These are phyloP conservation scores for Trypanosoma boissoni DNA, from an alignment of 208 protist species.

Conservation along the genomic window DNA sequence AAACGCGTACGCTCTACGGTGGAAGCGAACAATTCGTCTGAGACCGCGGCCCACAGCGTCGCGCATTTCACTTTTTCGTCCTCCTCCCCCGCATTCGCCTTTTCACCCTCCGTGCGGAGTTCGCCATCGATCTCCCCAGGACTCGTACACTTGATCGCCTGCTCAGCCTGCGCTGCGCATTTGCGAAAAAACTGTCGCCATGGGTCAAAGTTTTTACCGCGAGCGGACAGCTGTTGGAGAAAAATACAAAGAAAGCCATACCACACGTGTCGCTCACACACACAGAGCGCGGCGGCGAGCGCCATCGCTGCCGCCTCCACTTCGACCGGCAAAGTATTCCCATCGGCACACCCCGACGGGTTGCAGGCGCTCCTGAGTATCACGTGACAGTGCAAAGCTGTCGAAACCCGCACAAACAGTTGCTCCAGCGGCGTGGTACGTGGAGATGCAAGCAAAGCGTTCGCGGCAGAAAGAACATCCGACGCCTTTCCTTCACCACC, in stretches of 20 bases:
- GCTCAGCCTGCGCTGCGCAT: conserved; percentile 14
- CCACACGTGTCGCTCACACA: conserved; percentile 40
- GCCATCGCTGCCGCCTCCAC: conserved; percentile 28
- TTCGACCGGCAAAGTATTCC: conserved; percentile 20
- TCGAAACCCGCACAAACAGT: conserved; percentile 25
- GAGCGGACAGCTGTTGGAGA: conserved; percentile 70
- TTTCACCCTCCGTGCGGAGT: background rate
- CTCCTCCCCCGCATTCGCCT: background rate
- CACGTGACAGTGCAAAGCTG: conserved; percentile 26
- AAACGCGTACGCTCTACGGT: conserved; percentile 57
- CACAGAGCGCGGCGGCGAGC: conserved; percentile 29
- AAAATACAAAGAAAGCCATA: conserved; percentile 60
- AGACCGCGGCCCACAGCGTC: conserved; percentile 35
- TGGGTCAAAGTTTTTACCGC: conserved; percentile 32
- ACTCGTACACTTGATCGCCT: background rate
- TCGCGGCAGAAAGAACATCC: conserved; percentile 12
- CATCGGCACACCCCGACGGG: background rate
- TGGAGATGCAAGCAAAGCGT: conserved; percentile 6
- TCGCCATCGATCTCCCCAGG: background rate
- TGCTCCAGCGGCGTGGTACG: conserved; percentile 19
- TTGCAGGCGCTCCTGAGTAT: background rate
- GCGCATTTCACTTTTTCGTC: conserved; percentile 2
- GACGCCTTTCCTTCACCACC: background rate
- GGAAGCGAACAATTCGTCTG: conserved; percentile 40
- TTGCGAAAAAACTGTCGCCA: conserved; percentile 44